Evolutionary conservation across 306 rosid species (phyloP).

Genomic region (Arachis hypogaea): DNA sequence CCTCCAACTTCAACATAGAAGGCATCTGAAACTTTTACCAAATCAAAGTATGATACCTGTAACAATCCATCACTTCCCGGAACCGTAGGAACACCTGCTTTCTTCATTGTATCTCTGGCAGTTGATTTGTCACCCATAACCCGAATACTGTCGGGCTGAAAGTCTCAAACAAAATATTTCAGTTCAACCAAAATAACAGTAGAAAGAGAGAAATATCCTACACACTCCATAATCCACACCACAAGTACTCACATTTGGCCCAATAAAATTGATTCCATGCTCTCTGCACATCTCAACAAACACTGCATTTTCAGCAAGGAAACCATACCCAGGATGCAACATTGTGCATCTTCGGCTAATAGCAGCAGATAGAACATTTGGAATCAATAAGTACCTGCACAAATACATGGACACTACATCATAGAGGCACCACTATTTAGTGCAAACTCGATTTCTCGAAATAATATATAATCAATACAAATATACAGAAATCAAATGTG

Average conservation of each 20-base stretch:
- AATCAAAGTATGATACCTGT: constrained; percentile 51
- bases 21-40: constrained; percentile 16
- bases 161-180: not conserved
- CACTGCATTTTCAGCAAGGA: constrained; percentile 91
- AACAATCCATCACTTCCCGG: constrained; percentile 57
- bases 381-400: constrained; percentile 76
- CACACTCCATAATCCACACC: constrained; percentile 4
- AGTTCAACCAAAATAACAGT: not conserved
- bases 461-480: not conserved
- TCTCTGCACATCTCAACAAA: constrained; percentile 96
- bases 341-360: constrained; percentile 73
- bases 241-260: constrained; percentile 76
- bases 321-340: constrained; percentile 99
- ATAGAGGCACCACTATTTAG: not conserved
- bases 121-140: constrained; percentile 70
- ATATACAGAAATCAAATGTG: too few relatives aligned
- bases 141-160: constrained; percentile 91
- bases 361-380: constrained; percentile 92
- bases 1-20: not conserved
- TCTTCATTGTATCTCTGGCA: constrained; percentile 82
- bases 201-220: not conserved
- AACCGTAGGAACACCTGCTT: constrained; percentile 60
- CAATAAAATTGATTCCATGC: constrained; percentile 93
- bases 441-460: not conserved
- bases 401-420: not conserved